Evolutionary conservation across 208 protist species (phyloP).

Genomic region (Angomonas deanei): DNA sequence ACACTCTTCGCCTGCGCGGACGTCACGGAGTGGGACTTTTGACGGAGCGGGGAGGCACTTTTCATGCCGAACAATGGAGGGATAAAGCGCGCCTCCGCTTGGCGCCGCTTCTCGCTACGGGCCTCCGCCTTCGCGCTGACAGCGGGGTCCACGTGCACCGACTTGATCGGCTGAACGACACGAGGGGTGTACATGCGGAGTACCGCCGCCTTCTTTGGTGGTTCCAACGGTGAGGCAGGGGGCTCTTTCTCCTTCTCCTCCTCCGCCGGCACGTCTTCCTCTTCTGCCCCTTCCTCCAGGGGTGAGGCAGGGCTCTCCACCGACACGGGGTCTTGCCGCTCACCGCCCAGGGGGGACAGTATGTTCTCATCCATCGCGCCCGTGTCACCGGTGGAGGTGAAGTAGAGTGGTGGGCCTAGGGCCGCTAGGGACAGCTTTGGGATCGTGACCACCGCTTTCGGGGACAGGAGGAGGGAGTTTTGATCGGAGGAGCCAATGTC

Average conservation of each 20-base stretch:
- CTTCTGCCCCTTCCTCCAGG: neutral
- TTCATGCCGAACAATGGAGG: neutral
- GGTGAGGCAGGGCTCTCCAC: neutral
- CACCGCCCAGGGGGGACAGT: neutral
- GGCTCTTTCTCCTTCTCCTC: conserved; percentile 4
- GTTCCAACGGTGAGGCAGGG: neutral
- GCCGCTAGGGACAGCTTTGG: conserved; percentile 41
- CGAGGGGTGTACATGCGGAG: neutral
- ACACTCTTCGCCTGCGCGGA: neutral
- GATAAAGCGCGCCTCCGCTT: neutral
- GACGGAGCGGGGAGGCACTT: neutral
- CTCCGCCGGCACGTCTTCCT: neutral
- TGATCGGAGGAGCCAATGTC: neutral
- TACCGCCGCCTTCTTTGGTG: neutral
- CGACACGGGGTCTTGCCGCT: neutral
- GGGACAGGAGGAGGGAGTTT: neutral
- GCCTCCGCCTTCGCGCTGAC: neutral
- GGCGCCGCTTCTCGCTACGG: neutral
- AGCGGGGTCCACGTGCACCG: neutral
- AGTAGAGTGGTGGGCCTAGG: conserved; percentile 54
- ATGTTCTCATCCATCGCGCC: conserved; percentile 24
- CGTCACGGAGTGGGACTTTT: neutral
- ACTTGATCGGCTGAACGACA: neutral
- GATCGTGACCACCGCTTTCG: conserved; percentile 17
- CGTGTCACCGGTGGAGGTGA: conserved; percentile 50